These are phyloP conservation scores for Periconia sp. DNA, from an alignment of 2,329 filamentous ascomycete genomes.

Conservation along the genomic window DNA sequence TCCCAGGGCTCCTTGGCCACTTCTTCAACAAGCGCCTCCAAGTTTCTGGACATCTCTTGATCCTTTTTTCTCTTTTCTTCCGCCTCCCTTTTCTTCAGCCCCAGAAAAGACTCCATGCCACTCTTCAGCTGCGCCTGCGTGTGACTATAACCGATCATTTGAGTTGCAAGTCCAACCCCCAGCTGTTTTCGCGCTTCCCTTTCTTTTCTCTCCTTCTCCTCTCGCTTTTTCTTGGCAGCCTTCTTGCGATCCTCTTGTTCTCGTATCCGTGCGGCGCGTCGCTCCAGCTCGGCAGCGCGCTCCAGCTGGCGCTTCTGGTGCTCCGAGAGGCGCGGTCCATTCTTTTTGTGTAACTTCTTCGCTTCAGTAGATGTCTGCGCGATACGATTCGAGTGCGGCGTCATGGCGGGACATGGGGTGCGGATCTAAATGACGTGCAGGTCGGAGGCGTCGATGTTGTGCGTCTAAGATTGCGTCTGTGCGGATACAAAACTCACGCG, in stretches of 20 bases:
- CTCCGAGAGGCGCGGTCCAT: slow-evolving; percentile 31
- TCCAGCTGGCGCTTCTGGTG: slow-evolving; percentile 37
- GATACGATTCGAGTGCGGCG: slow-evolving; percentile 27
- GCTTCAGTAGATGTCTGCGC: slow-evolving; percentile 44
- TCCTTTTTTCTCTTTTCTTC: slow-evolving; percentile 26
- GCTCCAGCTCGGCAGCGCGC: slow-evolving; percentile 36
- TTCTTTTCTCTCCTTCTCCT: slow-evolving; percentile 41
- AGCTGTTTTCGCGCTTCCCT: slow-evolving; percentile 29
- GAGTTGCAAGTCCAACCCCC: slow-evolving; percentile 46
- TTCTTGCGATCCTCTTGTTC: slow-evolving; percentile 40
- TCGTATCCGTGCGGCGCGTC: slow-evolving; percentile 38
- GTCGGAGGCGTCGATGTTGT: slow-evolving; percentile 1
- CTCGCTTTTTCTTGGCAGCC: slow-evolving; percentile 36
- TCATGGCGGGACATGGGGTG: slow-evolving; percentile 23
- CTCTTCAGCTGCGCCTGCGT: slow-evolving; percentile 45
- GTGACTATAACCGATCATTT: slow-evolving; percentile 46
- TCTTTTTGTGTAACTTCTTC: slow-evolving; percentile 40
- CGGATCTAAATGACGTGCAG: too few species aligned
- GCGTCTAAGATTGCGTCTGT: too few species aligned
- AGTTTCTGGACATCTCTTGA: slow-evolving; percentile 21
- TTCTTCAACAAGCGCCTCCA: slow-evolving; percentile 27
- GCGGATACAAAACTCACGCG: too few species aligned
- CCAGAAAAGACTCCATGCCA: slow-evolving; percentile 46
- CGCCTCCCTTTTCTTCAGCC: slow-evolving; percentile 30
- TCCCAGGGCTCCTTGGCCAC: slow-evolving; percentile 43